Evolutionary conservation across 83 land plant species (phyloP).

Genomic region (Picea abies): DNA sequence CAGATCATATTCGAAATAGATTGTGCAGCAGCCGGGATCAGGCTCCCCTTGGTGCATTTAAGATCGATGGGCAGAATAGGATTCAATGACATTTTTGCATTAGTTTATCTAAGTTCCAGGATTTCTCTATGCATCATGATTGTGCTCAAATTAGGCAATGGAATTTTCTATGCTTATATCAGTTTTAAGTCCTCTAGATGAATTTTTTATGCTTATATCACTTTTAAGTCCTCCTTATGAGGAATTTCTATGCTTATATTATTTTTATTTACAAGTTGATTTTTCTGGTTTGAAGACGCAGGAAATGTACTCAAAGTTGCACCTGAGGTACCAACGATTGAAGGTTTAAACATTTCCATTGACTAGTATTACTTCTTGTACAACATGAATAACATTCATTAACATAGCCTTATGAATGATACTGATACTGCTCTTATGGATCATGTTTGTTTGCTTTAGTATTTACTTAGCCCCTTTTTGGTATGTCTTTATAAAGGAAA

Average conservation of each 20-base stretch:
- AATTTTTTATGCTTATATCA: too few relatives aligned
- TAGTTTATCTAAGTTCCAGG: too few relatives aligned
- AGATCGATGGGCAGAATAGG: neutral
- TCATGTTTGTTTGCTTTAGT: neutral
- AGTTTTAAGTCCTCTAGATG: too few relatives aligned
- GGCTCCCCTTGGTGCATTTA: neutral
- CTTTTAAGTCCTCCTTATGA: neutral
- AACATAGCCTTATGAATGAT: neutral
- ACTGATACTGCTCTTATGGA: neutral
- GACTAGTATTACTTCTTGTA: neutral
- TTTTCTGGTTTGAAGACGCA: neutral
- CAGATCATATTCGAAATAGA: too few relatives aligned
- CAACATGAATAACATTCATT: neutral
- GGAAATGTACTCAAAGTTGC: constrained; percentile 10
- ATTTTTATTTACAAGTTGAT: neutral
- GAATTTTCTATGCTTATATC: neutral
- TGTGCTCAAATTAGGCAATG: neutral
- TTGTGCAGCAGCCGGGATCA: neutral
- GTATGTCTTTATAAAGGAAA: neutral
- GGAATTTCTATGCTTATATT: neutral
- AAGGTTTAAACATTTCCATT: neutral
- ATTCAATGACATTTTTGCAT: too few relatives aligned
- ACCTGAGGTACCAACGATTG: constrained; percentile 7
- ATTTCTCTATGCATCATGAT: neutral
- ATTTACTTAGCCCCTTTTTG: neutral